Evolutionary conservation across 257 asterid species (phyloP), one percentile per base, ranked within the genome.

Genomic region (Solanum sparsipilum): DNA sequence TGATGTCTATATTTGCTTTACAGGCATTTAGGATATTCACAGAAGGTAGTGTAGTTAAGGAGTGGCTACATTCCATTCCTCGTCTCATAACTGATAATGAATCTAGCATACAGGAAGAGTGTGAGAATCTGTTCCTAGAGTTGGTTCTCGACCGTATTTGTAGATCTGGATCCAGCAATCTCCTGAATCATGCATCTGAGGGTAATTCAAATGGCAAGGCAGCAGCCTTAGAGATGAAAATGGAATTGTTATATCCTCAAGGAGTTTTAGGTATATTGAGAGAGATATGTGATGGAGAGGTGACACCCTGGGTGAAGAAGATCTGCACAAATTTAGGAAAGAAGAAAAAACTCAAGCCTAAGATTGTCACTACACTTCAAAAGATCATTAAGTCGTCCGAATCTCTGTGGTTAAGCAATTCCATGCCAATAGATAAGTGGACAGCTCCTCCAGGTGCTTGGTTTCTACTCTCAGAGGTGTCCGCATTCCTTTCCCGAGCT

Each of bases 381-480:
- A 94, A 90, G 72, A 93, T 97, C 87, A 95, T 97, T 74, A 91
- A 84, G 65, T 81, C 91, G 81, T 96, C 99, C 5, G 99, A 97
- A 91, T 89, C 92, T 9, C 90, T 76, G 58, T 96, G 99, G 98
- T 86, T 93, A 87, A 91, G 91, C 38, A 86, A 75, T 27, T 91
- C 93, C 74, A 89, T 86, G 94, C 89, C 96, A 39, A 93, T 95
- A 41, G 96, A 93, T 90, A 96, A 95, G 88, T 97, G 99, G 99
- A 94, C 96, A 73, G 99, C 99, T 13, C 99, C 99, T 39, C 93
- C 94, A 18, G 99, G 99, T 84, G 92, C 96, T n/a, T 97, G 99
- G 99, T 93, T 97, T 92, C 89, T 97, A 90, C 91, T 97, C 87
- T 94, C 99, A 0, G 99, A 96, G 89, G 96, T 93, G 60, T 97